Base-by-base conservation (phyloP, 306 rosid species). In the Clitoria ternatea region DNA sequence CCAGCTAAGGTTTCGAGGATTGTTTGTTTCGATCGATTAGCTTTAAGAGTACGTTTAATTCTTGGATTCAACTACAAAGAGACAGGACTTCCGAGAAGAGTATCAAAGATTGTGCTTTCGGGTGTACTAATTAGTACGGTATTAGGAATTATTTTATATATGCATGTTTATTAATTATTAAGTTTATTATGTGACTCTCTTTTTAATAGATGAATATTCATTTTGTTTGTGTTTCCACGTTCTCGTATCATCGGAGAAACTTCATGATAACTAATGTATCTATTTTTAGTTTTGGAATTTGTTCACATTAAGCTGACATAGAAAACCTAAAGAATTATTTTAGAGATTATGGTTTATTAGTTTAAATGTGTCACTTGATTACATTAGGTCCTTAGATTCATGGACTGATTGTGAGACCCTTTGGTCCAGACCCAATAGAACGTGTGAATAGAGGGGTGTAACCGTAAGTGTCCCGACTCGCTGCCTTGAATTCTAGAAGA, bases 91-190 rank as follows among this genome's bases (percentile, higher is more conserved):
- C n/a, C n/a, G n/a, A n/a, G n/a, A n/a, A n/a, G n/a, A 1, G 20
- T 24, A 3, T 17, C 0, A 47, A 23, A 48, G 6, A 33, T 48
- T 17, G 20, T 35, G 50, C 13, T 61, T 36, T 49, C 27, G 10
- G 6, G 44, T 35, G 59, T 71, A 32, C 77, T 59, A 20, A 6
- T 36, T 36, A 5, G 63, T 73, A 73, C 53, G 62, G 70, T 26
- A 4, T 19, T 57, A 5, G 2, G 13, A 6, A 11, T 24, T 53
- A 53, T n/a, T 11, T 11, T 40, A 52, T 26, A 4, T 9, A 50
- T 20, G 4, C 14, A 22, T 9, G 6, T 22, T 7, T 52, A 11
- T 12, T 10, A 23, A 20, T n/a, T n/a, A n/a, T n/a, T n/a, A n/a
- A n/a, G n/a, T n/a, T n/a, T n/a, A n/a, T n/a, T n/a, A n/a, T 17